phyloP scores from a whole-genome alignment of 164 flowering plant genomes.

The Tinospora cordifolia region DNA sequence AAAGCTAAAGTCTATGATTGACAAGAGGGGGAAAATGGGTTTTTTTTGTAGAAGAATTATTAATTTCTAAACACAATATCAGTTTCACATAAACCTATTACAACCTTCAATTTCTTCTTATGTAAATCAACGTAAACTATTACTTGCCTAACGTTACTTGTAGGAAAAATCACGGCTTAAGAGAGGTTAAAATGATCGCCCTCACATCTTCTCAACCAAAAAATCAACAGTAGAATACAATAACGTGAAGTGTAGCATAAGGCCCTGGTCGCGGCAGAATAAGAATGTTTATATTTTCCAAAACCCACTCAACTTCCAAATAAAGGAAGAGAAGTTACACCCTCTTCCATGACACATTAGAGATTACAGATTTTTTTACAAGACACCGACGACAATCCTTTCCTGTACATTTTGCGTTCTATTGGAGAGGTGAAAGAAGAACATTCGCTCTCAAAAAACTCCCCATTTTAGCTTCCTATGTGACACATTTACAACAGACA shows the following conservation, averaged over 20 bases:
- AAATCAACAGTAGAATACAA: no score
- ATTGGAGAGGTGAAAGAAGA: background rate
- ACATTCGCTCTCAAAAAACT: conserved; percentile 3
- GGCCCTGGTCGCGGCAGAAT: background rate
- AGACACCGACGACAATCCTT: background rate
- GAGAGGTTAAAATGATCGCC: no score
- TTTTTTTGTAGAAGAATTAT: no score
- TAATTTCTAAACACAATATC: no score
- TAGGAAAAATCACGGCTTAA: no score
- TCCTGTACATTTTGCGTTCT: background rate
- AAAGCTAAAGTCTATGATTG: no score
- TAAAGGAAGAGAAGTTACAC: background rate
- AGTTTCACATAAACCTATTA: no score
- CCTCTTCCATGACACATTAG: background rate
- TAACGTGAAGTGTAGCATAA: background rate
- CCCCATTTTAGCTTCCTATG: background rate
- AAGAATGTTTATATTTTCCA: background rate
- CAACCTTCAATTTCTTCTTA: no score
- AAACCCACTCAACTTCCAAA: background rate
- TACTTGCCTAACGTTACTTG: no score
- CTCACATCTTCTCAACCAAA: no score
- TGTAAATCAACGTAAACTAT: no score
- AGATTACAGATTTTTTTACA: conserved; percentile 1
- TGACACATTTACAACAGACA: conserved; percentile 5
- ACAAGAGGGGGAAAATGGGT: no score